These are phyloP conservation scores for Rhodomyrtus psidioides DNA, from an alignment of 441 rosid genomes.

Conservation along the genomic window DNA sequence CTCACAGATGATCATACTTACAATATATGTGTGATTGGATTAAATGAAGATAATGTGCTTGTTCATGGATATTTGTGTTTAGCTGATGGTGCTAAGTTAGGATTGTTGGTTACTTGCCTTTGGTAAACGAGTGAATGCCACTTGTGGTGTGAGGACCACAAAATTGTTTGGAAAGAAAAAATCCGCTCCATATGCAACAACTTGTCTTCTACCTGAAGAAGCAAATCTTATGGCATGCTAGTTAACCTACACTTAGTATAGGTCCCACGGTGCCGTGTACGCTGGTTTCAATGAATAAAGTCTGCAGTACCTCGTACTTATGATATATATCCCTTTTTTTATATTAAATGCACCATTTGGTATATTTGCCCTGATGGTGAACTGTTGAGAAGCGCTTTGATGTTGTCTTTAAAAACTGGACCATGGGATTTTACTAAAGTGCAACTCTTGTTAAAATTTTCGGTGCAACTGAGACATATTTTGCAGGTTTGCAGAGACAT, in stretches of 20 bases:
- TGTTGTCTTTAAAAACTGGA: not conserved
- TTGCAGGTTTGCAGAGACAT: conserved; percentile 92
- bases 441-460: not conserved
- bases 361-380: not conserved
- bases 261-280: not conserved
- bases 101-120: not conserved
- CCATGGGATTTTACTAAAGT: not conserved
- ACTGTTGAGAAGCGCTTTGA: not conserved
- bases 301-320: not conserved
- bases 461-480: not conserved
- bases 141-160: not conserved
- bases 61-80: not conserved
- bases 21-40: not conserved
- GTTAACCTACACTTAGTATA: not conserved
- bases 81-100: not conserved
- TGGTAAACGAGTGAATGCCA: not conserved
- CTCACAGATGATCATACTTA: not conserved
- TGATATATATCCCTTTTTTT: too few species aligned
- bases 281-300: not conserved
- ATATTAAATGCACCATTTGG: not conserved
- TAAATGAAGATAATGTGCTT: not conserved
- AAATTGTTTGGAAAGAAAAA: not conserved
- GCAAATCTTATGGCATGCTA: not conserved
- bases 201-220: not conserved
- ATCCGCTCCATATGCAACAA: not conserved